These are phyloP conservation scores for Vitis cinerea DNA, from an alignment of 164 flowering plant species.

Conservation along the genomic window DNA sequence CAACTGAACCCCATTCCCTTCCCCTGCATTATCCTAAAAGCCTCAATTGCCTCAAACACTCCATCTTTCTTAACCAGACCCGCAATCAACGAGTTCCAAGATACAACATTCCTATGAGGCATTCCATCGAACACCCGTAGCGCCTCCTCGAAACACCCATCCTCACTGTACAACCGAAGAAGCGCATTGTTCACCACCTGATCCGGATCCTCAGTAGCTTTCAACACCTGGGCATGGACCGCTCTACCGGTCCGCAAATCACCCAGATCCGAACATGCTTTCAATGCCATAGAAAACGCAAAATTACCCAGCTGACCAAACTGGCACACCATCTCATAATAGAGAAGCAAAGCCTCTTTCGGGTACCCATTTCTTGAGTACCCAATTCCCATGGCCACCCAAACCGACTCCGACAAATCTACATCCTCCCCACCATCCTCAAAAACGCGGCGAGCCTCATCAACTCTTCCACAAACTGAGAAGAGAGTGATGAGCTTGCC, in stretches of 20 bases:
- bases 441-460: constrained; percentile 37
- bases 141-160: constrained; percentile 31
- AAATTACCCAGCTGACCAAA: constrained; percentile 26
- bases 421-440: constrained; percentile 17
- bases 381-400: constrained; percentile 45
- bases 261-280: constrained; percentile 24
- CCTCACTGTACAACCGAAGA: constrained; percentile 26
- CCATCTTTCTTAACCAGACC: constrained; percentile 19
- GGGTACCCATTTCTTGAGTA: constrained; percentile 31
- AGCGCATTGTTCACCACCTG: constrained; percentile 44
- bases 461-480: constrained; percentile 34
- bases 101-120: constrained; percentile 39
- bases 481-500: constrained; percentile 44
- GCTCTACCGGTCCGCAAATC: constrained; percentile 28
- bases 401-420: constrained; percentile 20
- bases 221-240: constrained; percentile 41
- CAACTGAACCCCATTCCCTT: constrained; percentile 38
- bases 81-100: constrained; percentile 40
- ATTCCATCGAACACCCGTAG: constrained; percentile 36
- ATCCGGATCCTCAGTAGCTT: constrained; percentile 29
- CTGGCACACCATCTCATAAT: constrained; percentile 24
- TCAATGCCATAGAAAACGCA: constrained; percentile 36
- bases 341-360: constrained; percentile 29
- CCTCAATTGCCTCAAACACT: constrained; percentile 25
- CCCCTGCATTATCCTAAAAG: constrained; percentile 28